Evolutionary conservation across 257 asterid species (phyloP).

Genomic region (Ophiorrhiza pumila): DNA sequence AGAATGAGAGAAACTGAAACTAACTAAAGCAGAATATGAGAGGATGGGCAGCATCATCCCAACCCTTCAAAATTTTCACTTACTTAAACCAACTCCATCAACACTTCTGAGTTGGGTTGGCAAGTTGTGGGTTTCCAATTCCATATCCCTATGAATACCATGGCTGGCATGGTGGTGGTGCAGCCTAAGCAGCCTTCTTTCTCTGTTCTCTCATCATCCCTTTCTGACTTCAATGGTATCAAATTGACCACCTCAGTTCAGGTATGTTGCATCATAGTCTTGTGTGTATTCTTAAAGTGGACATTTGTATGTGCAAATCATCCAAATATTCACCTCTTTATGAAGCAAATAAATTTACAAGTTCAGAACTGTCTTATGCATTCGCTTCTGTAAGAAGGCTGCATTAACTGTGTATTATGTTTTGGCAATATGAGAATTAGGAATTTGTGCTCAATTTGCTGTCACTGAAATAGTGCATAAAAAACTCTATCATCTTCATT

Average conservation of each 20-base stretch:
- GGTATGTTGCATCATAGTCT: slow-evolving; percentile 28
- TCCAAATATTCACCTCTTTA: neutral
- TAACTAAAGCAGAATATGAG: slow-evolving; percentile 23
- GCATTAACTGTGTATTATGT: neutral
- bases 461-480: neutral
- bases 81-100: slow-evolving; percentile 19
- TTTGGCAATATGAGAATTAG: neutral
- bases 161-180: slow-evolving; percentile 68
- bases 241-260: slow-evolving; percentile 59
- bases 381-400: neutral
- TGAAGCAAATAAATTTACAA: too few relatives aligned
- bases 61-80: slow-evolving; percentile 24
- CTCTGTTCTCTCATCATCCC: slow-evolving; percentile 53
- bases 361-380: neutral
- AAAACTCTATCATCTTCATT: neutral
- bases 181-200: slow-evolving; percentile 73
- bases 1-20: slow-evolving; percentile 41
- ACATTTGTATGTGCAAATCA: neutral
- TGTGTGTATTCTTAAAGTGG: neutral
- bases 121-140: neutral
- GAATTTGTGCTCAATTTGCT: neutral
- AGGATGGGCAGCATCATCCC: slow-evolving; percentile 17
- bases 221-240: slow-evolving; percentile 81
- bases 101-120: neutral
- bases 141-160: slow-evolving; percentile 18